Conservation (phyloP, 164 flowering plant genomes). For the Platanus orientalis region DNA sequence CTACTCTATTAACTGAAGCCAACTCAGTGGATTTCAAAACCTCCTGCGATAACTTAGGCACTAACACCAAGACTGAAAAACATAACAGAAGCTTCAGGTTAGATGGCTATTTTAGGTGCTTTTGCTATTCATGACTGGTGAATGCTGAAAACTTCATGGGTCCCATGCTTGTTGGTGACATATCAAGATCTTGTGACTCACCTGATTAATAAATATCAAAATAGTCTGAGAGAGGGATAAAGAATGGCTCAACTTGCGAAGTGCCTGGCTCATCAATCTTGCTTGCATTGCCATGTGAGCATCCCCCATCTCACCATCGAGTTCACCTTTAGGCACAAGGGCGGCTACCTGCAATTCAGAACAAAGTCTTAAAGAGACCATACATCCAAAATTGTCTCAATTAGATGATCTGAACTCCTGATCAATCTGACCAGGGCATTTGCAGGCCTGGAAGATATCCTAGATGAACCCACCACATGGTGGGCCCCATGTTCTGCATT, state of each 20-base stretch:
- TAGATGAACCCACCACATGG: background rate
- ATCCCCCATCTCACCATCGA: conserved; percentile 99
- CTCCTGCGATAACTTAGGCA: no score
- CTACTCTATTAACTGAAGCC: no score
- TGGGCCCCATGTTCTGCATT: background rate
- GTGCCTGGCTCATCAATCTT: conserved; percentile 97
- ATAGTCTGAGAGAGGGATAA: conserved; percentile 78
- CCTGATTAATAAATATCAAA: conserved; percentile 89
- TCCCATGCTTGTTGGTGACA: no score
- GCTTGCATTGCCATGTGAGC: conserved; percentile 99
- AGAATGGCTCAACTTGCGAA: conserved; percentile 90
- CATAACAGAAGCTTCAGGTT: no score
- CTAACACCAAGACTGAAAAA: no score
- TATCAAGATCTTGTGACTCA: conserved; percentile 12
- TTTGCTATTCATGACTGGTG: no score
- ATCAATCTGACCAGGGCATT: background rate
- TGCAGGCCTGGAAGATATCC: background rate
- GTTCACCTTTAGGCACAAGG: conserved; percentile 93
- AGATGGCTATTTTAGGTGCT: no score
- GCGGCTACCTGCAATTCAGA: conserved; percentile 78
- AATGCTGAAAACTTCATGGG: no score
- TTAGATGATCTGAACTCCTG: background rate
- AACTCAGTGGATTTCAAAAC: no score
- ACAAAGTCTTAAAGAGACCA: background rate
- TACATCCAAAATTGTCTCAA: background rate